phyloP scores from a whole-genome alignment of 164 flowering plant species.

The Aristolochia contorta region DNA sequence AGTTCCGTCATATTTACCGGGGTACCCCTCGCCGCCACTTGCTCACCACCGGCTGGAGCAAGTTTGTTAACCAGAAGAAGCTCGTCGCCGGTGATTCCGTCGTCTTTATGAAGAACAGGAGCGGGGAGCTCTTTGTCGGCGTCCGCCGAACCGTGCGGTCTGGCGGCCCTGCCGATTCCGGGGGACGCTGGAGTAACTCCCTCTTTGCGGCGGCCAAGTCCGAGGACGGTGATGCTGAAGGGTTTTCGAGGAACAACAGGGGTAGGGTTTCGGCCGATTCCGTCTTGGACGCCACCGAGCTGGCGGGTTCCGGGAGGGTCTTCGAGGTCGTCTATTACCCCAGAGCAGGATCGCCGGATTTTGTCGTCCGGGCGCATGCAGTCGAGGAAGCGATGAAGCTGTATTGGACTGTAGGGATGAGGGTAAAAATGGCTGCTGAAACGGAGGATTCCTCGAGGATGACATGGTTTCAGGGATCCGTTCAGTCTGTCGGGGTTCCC shows the following conservation, averaged over 20 bases:
- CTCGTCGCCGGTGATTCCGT: constrained; percentile 69
- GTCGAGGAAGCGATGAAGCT: constrained; percentile 39
- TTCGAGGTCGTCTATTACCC: constrained; percentile 70
- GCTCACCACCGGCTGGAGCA: constrained; percentile 88
- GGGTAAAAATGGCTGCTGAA: constrained; percentile 59
- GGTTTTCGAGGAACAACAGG: constrained; percentile 16
- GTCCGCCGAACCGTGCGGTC: constrained; percentile 31
- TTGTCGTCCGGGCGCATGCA: constrained; percentile 50
- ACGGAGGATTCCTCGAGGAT: constrained; percentile 47
- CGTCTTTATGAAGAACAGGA: constrained; percentile 44
- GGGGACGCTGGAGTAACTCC: constrained; percentile 4
- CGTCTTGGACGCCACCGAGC: constrained; percentile 22
- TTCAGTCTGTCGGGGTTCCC: constrained; percentile 16
- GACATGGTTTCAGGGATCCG: constrained; percentile 52
- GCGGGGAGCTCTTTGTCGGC: constrained; percentile 39
- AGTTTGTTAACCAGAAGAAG: constrained; percentile 68
- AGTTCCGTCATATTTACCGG: constrained; percentile 54
- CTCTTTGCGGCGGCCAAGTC: neutral
- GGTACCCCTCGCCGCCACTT: constrained; percentile 80
- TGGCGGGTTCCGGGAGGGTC: constrained; percentile 24
- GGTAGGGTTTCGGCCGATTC: constrained; percentile 23
- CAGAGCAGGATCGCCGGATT: constrained; percentile 40
- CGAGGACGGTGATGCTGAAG: constrained; percentile 12
- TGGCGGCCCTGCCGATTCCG: constrained; percentile 4
- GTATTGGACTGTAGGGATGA: constrained; percentile 46